Conservation (phyloP, 768 basidiomycete genomes). For the Boletus rufocinnamomeus region DNA sequence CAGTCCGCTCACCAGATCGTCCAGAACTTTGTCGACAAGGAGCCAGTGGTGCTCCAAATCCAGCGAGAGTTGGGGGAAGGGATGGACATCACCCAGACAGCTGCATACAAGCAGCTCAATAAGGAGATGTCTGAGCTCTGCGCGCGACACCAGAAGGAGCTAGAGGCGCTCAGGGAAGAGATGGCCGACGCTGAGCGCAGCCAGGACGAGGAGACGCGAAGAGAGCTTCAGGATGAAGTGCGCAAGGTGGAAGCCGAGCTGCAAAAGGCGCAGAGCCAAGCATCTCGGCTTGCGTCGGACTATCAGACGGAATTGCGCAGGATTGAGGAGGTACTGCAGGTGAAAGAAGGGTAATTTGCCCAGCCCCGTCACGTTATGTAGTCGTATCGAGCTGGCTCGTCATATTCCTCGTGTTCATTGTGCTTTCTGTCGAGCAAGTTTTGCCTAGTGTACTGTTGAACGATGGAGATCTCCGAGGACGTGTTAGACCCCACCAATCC, state of each 20-base stretch:
- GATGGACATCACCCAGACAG: conserved; percentile 52
- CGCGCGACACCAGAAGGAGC: conserved; percentile 47
- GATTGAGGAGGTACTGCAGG: conserved; percentile 35
- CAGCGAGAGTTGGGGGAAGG: conserved; percentile 54
- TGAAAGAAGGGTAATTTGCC: conserved; percentile 30
- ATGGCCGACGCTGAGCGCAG: conserved; percentile 46
- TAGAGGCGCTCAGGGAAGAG: conserved; percentile 47
- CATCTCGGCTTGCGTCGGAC: conserved; percentile 34
- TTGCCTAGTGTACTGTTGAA: conserved; percentile 7
- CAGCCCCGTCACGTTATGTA: conserved; percentile 26
- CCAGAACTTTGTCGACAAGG: conserved; percentile 41
- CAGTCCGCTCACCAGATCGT: conserved; percentile 50
- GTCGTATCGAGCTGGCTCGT: conserved; percentile 26
- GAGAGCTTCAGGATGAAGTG: conserved; percentile 45
- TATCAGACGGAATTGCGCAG: conserved; percentile 38
- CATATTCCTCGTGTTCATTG: conserved; percentile 17
- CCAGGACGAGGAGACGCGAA: conserved; percentile 49
- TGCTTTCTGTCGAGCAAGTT: conserved; percentile 5
- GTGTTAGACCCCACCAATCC: conserved; percentile 4
- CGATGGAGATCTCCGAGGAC: conserved; percentile 19
- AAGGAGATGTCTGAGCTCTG: conserved; percentile 49
- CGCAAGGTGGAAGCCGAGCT: conserved; percentile 34
- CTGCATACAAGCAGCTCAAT: conserved; percentile 53
- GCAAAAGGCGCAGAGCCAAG: conserved; percentile 31
- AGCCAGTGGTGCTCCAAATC: conserved; percentile 49